phyloP scores from a whole-genome alignment of 495 filamentous ascomycete species.

The Penicillium ochrochloron region DNA sequence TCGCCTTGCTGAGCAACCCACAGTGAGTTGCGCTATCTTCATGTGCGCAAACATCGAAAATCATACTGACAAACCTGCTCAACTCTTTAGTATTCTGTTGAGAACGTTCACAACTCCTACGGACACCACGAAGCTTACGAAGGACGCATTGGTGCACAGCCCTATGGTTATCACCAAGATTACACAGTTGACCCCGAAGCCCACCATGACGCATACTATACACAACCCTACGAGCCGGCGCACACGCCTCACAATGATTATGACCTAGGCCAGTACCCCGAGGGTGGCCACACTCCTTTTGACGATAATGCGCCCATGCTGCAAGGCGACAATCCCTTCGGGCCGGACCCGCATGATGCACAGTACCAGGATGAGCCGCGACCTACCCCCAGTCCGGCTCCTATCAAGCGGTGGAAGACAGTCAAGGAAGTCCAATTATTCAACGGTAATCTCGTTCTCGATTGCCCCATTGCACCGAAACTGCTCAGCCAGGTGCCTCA shows the following conservation, averaged over 20 bases:
- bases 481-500: slow-evolving; percentile 85
- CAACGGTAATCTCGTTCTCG: slow-evolving; percentile 94
- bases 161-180: slow-evolving; percentile 57
- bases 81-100: slow-evolving; percentile 71
- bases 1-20: slow-evolving; percentile 71
- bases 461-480: slow-evolving; percentile 93
- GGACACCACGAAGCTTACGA: slow-evolving; percentile 70
- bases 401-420: slow-evolving; percentile 93
- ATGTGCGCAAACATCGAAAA: slow-evolving; percentile 2
- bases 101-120: slow-evolving; percentile 73
- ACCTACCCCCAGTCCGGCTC: slow-evolving; percentile 63
- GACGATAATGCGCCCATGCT: slow-evolving; percentile 70
- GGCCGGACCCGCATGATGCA: slow-evolving; percentile 55
- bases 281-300: slow-evolving; percentile 53
- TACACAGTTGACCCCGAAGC: slow-evolving; percentile 80
- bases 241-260: slow-evolving; percentile 60
- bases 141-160: slow-evolving; percentile 50
- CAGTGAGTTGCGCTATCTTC: slow-evolving; percentile 52
- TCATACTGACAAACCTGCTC: slow-evolving; percentile 19
- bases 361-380: slow-evolving; percentile 51
- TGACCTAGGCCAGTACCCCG: slow-evolving; percentile 56
- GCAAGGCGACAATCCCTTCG: slow-evolving; percentile 58
- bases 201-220: slow-evolving; percentile 87
- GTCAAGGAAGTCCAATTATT: slow-evolving; percentile 97
- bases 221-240: slow-evolving; percentile 74